Conservation (phyloP, 768 basidiomycete genomes). For the Saitozyma sp. region DNA sequence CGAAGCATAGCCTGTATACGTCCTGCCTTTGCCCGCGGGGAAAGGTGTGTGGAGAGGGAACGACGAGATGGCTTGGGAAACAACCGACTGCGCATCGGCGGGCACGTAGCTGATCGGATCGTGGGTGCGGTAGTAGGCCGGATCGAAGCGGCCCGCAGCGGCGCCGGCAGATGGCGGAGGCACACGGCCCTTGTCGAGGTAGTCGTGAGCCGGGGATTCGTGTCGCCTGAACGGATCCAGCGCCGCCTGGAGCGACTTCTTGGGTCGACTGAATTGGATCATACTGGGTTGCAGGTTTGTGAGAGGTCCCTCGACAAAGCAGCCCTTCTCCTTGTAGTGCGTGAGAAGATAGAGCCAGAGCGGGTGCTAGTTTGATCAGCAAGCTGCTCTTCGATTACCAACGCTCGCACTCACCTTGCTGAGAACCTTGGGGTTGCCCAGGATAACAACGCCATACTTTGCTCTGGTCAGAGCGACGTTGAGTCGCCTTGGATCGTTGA, state of each 20-base stretch:
- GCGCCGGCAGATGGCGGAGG: constrained; percentile 55
- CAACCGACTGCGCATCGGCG: constrained; percentile 82
- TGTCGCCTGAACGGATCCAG: constrained; percentile 93
- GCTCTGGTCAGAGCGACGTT: constrained; percentile 97
- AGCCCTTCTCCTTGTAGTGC: constrained; percentile 94
- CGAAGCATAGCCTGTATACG: constrained; percentile 77
- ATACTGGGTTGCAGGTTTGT: constrained; percentile 96
- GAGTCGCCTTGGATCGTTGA: constrained; percentile 92
- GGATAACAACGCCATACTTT: constrained; percentile 96
- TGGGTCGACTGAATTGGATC: constrained; percentile 99
- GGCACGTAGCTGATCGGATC: constrained; percentile 92
- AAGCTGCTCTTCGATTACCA: neutral
- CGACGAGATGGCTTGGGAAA: constrained; percentile 94
- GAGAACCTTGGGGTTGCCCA: constrained; percentile 99
- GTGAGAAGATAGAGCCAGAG: constrained; percentile 97
- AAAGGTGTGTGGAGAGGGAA: constrained; percentile 56
- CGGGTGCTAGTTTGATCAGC: constrained; percentile 69
- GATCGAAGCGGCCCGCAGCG: constrained; percentile 91
- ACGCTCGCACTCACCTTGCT: constrained; percentile 71
- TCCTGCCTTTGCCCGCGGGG: constrained; percentile 72
- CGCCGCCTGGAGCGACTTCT: constrained; percentile 80
- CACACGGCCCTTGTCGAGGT: constrained; percentile 52
- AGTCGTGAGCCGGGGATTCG: constrained; percentile 87
- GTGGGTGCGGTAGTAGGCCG: constrained; percentile 92
- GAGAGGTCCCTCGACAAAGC: constrained; percentile 92